Evolutionary conservation across 2,329 filamentous ascomycete species (phyloP), one percentile per base, ranked within the genome.

Genomic region (Ophiostoma perfectum): DNA sequence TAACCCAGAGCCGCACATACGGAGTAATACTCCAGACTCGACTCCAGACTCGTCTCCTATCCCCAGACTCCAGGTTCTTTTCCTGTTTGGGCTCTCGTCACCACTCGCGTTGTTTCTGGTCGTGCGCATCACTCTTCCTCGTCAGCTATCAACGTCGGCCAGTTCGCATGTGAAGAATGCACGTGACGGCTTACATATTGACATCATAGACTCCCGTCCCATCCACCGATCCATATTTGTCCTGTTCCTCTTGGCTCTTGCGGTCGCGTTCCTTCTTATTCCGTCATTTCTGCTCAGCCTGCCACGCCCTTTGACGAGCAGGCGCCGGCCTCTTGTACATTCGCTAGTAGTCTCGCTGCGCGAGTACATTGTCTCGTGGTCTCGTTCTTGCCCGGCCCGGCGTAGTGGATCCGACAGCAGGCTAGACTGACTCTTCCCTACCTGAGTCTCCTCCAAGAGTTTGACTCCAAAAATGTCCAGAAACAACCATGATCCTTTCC

Each of bases 401-500:
- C 58, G 36, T 41, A 38, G 58, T 62, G 58, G 58, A 41, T 16
- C 58, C 58, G 9, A 49, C 45, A 49, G 27, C 27, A 49, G 45
- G 58, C 58, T 62, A 62, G 38, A 62, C 58, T 39, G 36, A 62
- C 55, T 39, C 55, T 62, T 27, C 27, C 27, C 27, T 27, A 27
- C 27, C 27, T 27, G 49, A 47, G 45, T 47, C 49, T 27, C n/a
- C 55, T 60, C 55, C 55, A 38, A 39, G 58, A 62, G 36, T 7
- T 60, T 39, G 55, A 62, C 39, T 64, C 62, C 62, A 42, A 64
- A 41, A 41, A 12, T 45, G 36, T 11, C 36, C 60, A 64, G 38
- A 11, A 67, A 60, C 18, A 3, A 6, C 41, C 47, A 64, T 41
- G 67, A 64, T 38, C 44, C 67, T 65, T 49, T n/a, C 70, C 71